Percentiles rank a stretch among this genome's conserved stretches.
These are phyloP conservation scores for Solanum etuberosum DNA, from an alignment of 257 asterid genomes.

Conservation along the genomic window DNA sequence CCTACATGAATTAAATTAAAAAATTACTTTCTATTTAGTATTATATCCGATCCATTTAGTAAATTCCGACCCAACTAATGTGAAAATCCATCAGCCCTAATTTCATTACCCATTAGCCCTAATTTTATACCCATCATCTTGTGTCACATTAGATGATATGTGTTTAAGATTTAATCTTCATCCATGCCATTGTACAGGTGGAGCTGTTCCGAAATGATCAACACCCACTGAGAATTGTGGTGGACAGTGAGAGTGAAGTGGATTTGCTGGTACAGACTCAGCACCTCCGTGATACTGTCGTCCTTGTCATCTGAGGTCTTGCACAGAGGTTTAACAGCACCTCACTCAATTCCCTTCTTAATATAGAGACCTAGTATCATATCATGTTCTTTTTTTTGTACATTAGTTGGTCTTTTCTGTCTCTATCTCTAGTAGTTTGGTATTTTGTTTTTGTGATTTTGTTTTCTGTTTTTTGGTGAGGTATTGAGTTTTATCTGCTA, in stretches of 20 bases:
- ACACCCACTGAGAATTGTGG: conserved; percentile 77
- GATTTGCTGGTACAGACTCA: conserved; percentile 91
- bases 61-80: too few relatives aligned
- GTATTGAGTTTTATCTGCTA: neutral
- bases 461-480: neutral
- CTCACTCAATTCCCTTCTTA: conserved; percentile 85
- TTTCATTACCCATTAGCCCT: too few relatives aligned
- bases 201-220: conserved; percentile 85
- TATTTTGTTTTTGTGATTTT: neutral
- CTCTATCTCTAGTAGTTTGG: neutral
- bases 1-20: too few relatives aligned
- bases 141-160: neutral
- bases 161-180: neutral
- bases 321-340: conserved; percentile 95
- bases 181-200: conserved; percentile 30
- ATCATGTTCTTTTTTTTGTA: neutral
- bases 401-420: neutral
- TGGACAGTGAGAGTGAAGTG: conserved; percentile 82
- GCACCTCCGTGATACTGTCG: conserved; percentile 79
- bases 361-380: conserved; percentile 45
- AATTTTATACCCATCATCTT: too few relatives aligned
- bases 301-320: conserved; percentile 79
- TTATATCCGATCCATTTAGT: too few relatives aligned
- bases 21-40: too few relatives aligned
- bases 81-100: too few relatives aligned